Conservation (phyloP, 805 yeast species). For the Hanseniaspora singularis region DNA sequence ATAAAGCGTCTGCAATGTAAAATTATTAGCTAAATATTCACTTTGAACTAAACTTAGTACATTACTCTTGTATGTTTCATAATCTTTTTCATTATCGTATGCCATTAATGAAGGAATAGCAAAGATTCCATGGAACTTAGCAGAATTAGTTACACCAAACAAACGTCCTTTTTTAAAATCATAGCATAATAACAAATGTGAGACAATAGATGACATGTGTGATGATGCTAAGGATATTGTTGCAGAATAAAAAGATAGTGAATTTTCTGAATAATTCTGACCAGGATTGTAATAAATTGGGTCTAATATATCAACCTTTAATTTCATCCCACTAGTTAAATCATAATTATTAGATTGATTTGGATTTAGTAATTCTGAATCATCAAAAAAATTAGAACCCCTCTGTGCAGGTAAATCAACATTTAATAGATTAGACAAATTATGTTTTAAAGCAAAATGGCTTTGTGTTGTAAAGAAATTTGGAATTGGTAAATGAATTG, state of each 20-base stretch:
- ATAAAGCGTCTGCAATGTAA: constrained; percentile 1
- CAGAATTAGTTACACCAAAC: constrained; percentile 13
- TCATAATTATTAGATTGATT: not conserved
- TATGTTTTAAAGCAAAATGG: not conserved
- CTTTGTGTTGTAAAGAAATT: not conserved
- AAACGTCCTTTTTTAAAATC: constrained; percentile 1
- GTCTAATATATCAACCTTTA: not conserved
- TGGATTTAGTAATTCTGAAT: not conserved
- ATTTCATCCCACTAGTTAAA: not conserved
- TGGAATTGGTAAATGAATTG: constrained; percentile 9
- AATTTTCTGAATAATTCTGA: not conserved
- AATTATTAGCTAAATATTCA: not conserved
- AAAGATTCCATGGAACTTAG: constrained; percentile 11
- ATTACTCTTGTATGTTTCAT: not conserved
- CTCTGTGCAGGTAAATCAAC: not conserved
- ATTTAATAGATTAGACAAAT: not conserved
- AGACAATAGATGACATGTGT: not conserved
- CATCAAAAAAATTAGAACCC: constrained; percentile 7
- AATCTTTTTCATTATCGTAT: not conserved
- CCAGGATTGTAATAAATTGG: not conserved
- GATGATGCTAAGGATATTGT: constrained; percentile 4
- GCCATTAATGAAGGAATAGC: constrained; percentile 9
- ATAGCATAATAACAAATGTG: constrained; percentile 2
- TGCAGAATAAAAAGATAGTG: not conserved
- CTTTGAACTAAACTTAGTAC: not conserved